Base-by-base conservation (phyloP, 2,329 filamentous ascomycete species). In the Aspergillus sergii region DNA sequence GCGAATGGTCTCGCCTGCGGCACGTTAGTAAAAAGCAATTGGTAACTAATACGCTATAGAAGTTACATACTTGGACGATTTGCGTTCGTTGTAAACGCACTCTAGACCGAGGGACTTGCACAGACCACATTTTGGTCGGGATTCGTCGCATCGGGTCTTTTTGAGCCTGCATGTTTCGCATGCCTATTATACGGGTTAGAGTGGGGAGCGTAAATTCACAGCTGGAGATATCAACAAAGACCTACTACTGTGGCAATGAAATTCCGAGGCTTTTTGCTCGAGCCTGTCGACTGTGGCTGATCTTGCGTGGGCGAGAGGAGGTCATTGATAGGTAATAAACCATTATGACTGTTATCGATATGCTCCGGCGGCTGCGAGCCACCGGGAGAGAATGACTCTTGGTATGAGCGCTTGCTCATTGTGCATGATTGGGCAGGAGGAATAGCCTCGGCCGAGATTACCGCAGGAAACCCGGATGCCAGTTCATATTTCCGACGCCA, bases 91-190 rank as follows among this genome's bases (percentile, higher is more conserved):
- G 68, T 85, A 86, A 50, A 79, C 78, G 71, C 84, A 86, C 21
- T 84, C 81, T 36, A 83, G 64, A 9, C 81, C 81, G 51, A 82
- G 78, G 16, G 76, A 73, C 66, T 80, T 82, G 73, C 84, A 86
- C 56, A 84, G 78, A 34, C 83, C 83, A 66, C 84, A 86, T 64
- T 72, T 76, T 55, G 84, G 84, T 36, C 81, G 76, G 62, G 84
- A 84, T 71, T 85, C 84, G 64, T 86, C 84, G 71, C 84, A 86
- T 74, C 83, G 73, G 21, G 83, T 85, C 73, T 86, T 86, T 68
- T 84, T 83, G 56, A 81, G 73, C 30, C 84, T 78, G 68, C 84
- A 86, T 19, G 79, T 80, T 68, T 86, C 83, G 68, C 84, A 86
- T 2, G 84, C 84, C 83, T 82, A 65, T 64, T 55, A 34, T 11